phyloP scores from a whole-genome alignment of 2,329 filamentous ascomycete species.

The Xylariaceae sp. region DNA sequence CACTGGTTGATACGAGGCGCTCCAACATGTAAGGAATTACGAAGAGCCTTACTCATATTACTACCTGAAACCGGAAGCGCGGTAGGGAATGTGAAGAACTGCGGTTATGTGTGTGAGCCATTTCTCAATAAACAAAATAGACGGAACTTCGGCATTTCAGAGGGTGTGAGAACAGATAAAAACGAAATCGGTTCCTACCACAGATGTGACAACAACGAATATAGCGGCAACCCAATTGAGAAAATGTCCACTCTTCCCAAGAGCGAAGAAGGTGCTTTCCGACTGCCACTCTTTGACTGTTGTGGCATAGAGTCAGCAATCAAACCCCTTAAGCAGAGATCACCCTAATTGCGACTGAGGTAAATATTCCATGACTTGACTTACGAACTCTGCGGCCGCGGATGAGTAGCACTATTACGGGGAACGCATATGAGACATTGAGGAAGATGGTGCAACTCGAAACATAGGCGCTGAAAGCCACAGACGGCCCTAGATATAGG shows the following conservation, averaged over 20 bases:
- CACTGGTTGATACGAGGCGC: slow-evolving; percentile 1
- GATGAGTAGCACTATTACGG: slow-evolving; percentile 36
- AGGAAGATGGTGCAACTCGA: slow-evolving; percentile 43
- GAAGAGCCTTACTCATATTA: slow-evolving; percentile 29
- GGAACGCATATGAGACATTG: slow-evolving; percentile 43
- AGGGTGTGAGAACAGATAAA: too few species aligned
- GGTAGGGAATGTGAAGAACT: slow-evolving; percentile 34
- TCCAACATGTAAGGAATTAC: background rate
- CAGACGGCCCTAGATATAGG: slow-evolving; percentile 42
- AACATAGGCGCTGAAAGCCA: slow-evolving; percentile 45
- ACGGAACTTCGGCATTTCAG: too few species aligned
- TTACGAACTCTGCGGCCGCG: slow-evolving; percentile 33
- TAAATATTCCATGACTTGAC: too few species aligned
- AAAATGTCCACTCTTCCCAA: slow-evolving; percentile 28
- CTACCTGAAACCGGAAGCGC: slow-evolving; percentile 26
- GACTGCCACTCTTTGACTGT: slow-evolving; percentile 28
- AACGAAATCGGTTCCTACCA: slow-evolving; percentile 27
- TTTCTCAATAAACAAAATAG: background rate
- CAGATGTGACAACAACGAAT: slow-evolving; percentile 38
- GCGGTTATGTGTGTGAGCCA: background rate
- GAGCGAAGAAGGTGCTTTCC: slow-evolving; percentile 26
- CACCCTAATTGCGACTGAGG: too few species aligned
- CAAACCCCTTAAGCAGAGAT: too few species aligned
- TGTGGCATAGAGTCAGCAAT: too few species aligned
- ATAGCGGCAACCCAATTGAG: slow-evolving; percentile 33